Evolutionary conservation across 768 basidiomycete species (phyloP), one percentile per base, ranked within the genome.

Genomic region (Termitomyces titanicus): DNA sequence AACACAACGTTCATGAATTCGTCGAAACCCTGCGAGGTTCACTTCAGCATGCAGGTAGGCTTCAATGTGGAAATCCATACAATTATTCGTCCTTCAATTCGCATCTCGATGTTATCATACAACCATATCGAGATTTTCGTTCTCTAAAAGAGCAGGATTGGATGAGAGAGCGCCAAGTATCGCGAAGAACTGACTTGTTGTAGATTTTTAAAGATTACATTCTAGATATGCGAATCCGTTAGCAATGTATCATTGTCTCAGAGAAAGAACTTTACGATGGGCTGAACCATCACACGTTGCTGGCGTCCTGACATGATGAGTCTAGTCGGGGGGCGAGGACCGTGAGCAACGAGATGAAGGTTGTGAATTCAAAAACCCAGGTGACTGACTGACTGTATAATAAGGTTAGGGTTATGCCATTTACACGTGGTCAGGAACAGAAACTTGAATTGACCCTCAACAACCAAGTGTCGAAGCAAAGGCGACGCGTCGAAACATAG

Each of bases 1-100:
- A 99, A 74, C 34, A 98, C 92, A 29, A 99, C 74, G 68, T 99
- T 99, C 96, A 99, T 99, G 74, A 98, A 99, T 71, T 99, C 96
- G 68, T 99, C 96, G 64, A 99, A 99, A 38, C 96, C 95, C 96
- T 98, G 66, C n/a, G 31, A 29, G 18, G n/a, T 27, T 25, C 9
- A 34, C 46, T 31, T 22, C 40, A 55, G 51, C 31, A 50, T 20
- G 31, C 38, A 29, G 24, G 38, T 40, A 42, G 22, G 35, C 54
- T 3, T 44, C n/a, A 2, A 24, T 12, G 20, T 2, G 49, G 39
- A 54, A 64, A 35, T 65, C 86, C 92, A 73, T 73, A 98, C 96
- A 75, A 93, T 88, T 72, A 99, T 97, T 73, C 82, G 82, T 47
- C 95, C 96, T 73, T 98, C 94, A 58, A 99, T 90, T 58, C 96